Evolutionary conservation across 345 rosid genomes (phyloP).

Genomic region (Brassica juncea): DNA sequence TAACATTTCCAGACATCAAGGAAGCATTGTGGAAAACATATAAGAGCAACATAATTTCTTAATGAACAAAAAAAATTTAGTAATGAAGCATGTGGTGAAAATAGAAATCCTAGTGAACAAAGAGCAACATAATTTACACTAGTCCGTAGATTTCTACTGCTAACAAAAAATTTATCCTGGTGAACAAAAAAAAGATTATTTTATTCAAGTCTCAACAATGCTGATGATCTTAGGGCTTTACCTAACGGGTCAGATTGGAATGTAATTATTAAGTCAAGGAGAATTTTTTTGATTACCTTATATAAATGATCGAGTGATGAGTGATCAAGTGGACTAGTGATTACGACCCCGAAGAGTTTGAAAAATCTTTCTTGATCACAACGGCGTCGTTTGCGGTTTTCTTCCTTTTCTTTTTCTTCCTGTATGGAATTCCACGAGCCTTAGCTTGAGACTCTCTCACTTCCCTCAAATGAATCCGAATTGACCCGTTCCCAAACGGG

Average conservation of each 20-base stretch:
- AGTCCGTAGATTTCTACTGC: no score
- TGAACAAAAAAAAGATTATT: no score
- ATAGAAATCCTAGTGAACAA: no score
- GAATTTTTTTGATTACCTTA: conserved; percentile 7
- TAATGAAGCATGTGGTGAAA: no score
- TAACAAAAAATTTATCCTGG: no score
- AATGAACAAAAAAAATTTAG: no score
- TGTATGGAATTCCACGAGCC: conserved; percentile 79
- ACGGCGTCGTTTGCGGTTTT: conserved; percentile 29
- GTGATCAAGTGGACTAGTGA: conserved; percentile 3
- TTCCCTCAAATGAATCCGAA: conserved; percentile 70
- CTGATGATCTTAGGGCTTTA: conserved; percentile 2
- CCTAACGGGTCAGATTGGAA: neutral
- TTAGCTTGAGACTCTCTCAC: conserved; percentile 81
- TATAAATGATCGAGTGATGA: conserved; percentile 4
- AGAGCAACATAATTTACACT: no score
- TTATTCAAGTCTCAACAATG: no score
- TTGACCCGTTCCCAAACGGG: conserved; percentile 80
- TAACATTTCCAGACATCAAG: neutral
- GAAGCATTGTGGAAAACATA: neutral
- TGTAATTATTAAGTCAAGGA: neutral
- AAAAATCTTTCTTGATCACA: conserved; percentile 9
- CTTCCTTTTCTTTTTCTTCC: conserved; percentile 80
- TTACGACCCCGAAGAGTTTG: conserved; percentile 22
- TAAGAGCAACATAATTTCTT: neutral